phyloP scores from a whole-genome alignment of 495 filamentous ascomycete species.

The Hypoxylon intermedium region DNA sequence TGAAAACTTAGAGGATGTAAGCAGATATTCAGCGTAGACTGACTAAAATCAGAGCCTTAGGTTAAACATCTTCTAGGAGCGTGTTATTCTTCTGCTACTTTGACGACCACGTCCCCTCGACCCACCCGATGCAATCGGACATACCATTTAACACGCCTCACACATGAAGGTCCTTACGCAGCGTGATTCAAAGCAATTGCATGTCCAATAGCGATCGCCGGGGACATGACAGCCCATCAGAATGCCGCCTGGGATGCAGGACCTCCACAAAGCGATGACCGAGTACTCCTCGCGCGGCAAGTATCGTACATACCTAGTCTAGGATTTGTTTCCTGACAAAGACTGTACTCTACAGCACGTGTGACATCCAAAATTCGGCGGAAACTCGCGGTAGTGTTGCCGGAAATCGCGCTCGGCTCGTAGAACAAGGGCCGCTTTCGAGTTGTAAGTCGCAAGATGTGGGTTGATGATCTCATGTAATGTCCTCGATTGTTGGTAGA shows the following conservation, averaged over 20 bases:
- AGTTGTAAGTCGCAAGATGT: slow-evolving; percentile 21
- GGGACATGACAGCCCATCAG: slow-evolving; percentile 30
- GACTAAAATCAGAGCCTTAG: not conserved
- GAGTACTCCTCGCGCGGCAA: slow-evolving; percentile 1
- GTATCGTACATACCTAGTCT: slow-evolving; percentile 13
- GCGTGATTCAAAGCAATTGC: slow-evolving; percentile 24
- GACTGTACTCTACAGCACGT: slow-evolving; percentile 29
- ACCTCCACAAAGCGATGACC: slow-evolving; percentile 33
- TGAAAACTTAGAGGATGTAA: no score
- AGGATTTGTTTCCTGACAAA: slow-evolving; percentile 36
- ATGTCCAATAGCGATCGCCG: slow-evolving; percentile 37
- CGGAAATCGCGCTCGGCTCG: slow-evolving; percentile 38
- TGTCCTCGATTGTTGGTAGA: slow-evolving; percentile 9
- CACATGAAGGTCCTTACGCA: slow-evolving; percentile 16
- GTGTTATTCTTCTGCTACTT: not conserved
- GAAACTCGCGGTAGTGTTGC: slow-evolving; percentile 17
- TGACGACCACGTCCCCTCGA: not conserved
- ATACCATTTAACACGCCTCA: slow-evolving; percentile 19
- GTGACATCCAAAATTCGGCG: slow-evolving; percentile 35
- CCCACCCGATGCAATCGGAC: slow-evolving; percentile 16
- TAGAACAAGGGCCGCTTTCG: slow-evolving; percentile 26
- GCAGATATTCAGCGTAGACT: no score
- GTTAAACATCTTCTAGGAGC: not conserved
- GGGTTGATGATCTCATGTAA: slow-evolving; percentile 21
- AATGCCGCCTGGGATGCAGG: slow-evolving; percentile 40